Percentiles rank a stretch among this genome's conserved stretches.
These are phyloP conservation scores for Suhomyces taliae DNA, from an alignment of 1,139 yeast species.

Conservation along the genomic window DNA sequence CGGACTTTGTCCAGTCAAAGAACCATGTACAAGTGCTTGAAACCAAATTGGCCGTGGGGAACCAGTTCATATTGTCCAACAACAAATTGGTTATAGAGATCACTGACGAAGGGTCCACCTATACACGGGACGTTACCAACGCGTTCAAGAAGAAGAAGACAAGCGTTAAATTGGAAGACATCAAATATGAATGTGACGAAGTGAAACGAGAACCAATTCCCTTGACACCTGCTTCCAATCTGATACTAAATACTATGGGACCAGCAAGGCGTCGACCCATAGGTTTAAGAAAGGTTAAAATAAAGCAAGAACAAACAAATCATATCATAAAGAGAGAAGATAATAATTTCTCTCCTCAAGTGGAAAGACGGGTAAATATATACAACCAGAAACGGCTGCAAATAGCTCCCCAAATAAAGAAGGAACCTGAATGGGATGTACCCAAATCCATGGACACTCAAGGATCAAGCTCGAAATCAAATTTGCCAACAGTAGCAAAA, in stretches of 20 bases:
- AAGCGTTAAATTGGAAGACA: constrained; percentile 4
- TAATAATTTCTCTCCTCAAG: no score
- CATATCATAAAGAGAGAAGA: no score
- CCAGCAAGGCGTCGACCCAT: constrained; percentile 6
- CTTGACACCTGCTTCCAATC: not conserved
- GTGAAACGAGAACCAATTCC: not conserved
- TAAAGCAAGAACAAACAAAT: not conserved
- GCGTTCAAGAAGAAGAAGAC: constrained; percentile 6
- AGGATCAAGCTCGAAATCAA: no score
- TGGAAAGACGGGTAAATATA: no score
- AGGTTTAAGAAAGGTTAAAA: constrained; percentile 9
- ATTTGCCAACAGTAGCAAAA: no score
- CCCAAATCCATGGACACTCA: not conserved
- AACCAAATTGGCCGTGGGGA: constrained; percentile 13
- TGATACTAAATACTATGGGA: not conserved
- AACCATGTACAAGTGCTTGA: constrained; percentile 14
- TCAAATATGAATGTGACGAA: constrained; percentile 7
- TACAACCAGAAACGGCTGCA: no score
- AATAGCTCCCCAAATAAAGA: not conserved
- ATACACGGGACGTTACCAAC: constrained; percentile 10
- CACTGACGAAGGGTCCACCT: constrained; percentile 10
- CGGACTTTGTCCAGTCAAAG: constrained; percentile 28
- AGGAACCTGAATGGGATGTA: not conserved
- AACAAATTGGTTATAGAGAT: constrained; percentile 20
- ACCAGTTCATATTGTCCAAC: constrained; percentile 17